Evolutionary conservation across 2,329 filamentous ascomycete genomes (phyloP).

Genomic region (Colletotrichum spaethianum): DNA sequence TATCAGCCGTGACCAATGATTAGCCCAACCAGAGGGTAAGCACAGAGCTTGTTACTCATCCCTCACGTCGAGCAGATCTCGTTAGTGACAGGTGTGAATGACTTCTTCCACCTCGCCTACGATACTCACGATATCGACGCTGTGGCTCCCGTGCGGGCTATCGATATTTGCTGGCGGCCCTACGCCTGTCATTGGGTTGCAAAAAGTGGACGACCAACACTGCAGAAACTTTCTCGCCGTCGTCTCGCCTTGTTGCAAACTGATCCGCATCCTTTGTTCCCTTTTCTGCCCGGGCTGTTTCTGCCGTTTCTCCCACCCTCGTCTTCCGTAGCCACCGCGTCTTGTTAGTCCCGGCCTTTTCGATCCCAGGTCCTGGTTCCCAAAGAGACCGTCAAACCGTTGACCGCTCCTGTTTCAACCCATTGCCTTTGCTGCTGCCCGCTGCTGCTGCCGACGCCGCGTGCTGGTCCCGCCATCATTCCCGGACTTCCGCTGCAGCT

Average conservation of each 20-base stretch:
- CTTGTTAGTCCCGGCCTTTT: neutral
- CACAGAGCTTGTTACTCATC: neutral
- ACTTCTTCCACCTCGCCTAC: neutral
- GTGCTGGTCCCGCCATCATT: neutral
- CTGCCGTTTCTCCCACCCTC: neutral
- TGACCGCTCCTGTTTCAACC: neutral
- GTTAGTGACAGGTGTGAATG: neutral
- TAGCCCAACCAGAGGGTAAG: neutral
- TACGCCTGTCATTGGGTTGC: neutral
- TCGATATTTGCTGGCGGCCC: neutral
- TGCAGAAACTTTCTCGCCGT: neutral
- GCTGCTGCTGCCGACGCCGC: too few relatives aligned
- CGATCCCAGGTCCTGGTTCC: neutral
- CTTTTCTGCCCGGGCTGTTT: neutral
- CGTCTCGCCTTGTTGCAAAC: neutral
- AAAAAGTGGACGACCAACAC: neutral
- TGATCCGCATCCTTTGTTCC: constrained; percentile 1
- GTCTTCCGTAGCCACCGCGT: neutral
- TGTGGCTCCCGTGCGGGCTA: neutral
- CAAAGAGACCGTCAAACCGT: neutral
- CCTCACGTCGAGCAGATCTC: neutral
- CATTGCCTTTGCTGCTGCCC: neutral
- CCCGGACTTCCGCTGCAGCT: neutral
- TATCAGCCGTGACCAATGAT: neutral
- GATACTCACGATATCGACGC: neutral